Evolutionary conservation across 306 rosid species (phyloP).

Genomic region (Spatholobus suberectus): DNA sequence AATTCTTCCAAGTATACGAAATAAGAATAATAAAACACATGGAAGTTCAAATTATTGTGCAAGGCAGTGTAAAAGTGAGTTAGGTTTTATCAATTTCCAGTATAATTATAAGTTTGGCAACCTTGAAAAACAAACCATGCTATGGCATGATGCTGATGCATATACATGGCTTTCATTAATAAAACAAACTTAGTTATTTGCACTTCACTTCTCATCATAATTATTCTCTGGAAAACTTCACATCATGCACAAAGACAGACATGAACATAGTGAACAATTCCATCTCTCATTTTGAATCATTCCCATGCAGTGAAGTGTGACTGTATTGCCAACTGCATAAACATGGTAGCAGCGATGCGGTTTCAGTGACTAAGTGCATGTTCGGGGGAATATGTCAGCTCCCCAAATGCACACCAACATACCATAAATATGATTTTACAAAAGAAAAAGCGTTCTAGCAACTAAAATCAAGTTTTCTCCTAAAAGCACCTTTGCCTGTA

Average conservation of each 20-base stretch:
- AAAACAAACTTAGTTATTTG: background rate
- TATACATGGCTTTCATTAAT: background rate
- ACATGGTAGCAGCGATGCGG: background rate
- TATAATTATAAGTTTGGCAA: background rate
- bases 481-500: background rate
- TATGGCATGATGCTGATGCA: slow-evolving; percentile 1
- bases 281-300: background rate
- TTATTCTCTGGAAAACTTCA: background rate
- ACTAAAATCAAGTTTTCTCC: background rate
- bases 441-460: too few relatives aligned
- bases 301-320: background rate
- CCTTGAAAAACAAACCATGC: slow-evolving; percentile 13
- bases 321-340: background rate
- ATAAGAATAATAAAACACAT: background rate
- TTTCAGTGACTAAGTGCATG: background rate
- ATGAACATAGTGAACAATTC: slow-evolving; percentile 1
- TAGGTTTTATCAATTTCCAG: background rate
- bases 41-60: background rate
- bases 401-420: background rate
- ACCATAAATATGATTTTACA: background rate
- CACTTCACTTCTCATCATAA: background rate
- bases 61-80: background rate
- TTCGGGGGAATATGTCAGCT: background rate
- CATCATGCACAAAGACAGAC: slow-evolving; percentile 7
- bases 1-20: slow-evolving; percentile 6